Base-by-base conservation (phyloP, 164 flowering plant species). In the Litsea cubeba region DNA sequence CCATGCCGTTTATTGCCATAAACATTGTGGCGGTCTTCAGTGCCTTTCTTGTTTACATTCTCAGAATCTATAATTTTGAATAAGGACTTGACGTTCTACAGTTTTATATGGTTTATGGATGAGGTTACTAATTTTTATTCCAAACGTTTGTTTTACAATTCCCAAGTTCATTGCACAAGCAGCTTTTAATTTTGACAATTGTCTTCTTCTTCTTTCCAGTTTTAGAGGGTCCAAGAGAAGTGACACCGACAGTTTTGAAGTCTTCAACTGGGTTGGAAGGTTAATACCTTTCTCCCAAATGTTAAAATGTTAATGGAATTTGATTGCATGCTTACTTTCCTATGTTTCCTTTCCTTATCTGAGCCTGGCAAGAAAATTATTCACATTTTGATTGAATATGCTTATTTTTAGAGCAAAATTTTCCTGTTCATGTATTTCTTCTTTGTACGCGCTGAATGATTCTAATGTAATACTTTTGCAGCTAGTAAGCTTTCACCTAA, bases 191-290 rank as follows among this genome's bases (percentile, higher is more conserved):
- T 46, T n/a, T 70, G n/a, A 20, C 15, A 54, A 15, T 54, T 54
- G 60, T 17, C n/a, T 49, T 7, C 5, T 54, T 7, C 5, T 22
- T 35, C 75, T 75, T 72, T 86, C 79, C 90, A 95, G 97, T 91
- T 79, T 70, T 93, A 76, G 95, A 91, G 80, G 99, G 95, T 68
- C 81, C 89, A 71, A 88, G 93, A 84, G 89, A 92, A 23, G 89
- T 95, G 75, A 91, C 97, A 32, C 99, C 97, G 12, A 77, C 86
- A 40, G 82, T 87, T 57, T 81, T 95, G 80, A 87, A 88, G 78
- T 85, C 93, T 68, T 82, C 89, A 68, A 93, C 97, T 76, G 99
- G 97, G 72, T 84, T 95, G 79, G 96, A 93, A 85, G 99, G 99
- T 95, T 73, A 50, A 67, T 54, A 3, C 51, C 20, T 20, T 26